A percentile compares a stretch with the other conserved stretches of the same genome.
Conservation (phyloP, 108 stramenopile genomes). For the Discostella pseudostelligera region DNA sequence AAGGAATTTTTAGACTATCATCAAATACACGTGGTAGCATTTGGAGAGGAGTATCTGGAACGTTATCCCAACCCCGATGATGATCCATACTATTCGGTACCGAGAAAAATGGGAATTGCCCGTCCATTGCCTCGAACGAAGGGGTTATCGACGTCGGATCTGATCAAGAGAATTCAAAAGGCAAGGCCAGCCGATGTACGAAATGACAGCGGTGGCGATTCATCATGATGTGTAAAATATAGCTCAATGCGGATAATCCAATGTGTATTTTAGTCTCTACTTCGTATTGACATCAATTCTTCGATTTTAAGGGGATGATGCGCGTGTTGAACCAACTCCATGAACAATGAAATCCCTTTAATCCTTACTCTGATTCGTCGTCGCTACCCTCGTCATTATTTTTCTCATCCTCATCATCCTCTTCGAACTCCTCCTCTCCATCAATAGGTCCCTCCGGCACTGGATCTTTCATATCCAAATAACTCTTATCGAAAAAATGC, state of each 20-base stretch:
- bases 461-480: slow-evolving; percentile 94
- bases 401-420: slow-evolving; percentile 47
- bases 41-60: slow-evolving; percentile 86
- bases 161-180: slow-evolving; percentile 80
- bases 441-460: slow-evolving; percentile 87
- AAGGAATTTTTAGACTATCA: slow-evolving; percentile 84
- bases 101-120: slow-evolving; percentile 82
- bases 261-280: background rate
- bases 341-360: slow-evolving; percentile 5
- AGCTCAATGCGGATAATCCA: background rate
- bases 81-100: slow-evolving; percentile 82
- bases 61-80: slow-evolving; percentile 84
- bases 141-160: slow-evolving; percentile 79
- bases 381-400: slow-evolving; percentile 30
- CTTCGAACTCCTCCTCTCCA: slow-evolving; percentile 54
- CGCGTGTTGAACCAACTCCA: background rate
- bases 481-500: slow-evolving; percentile 95
- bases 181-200: slow-evolving; percentile 67
- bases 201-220: slow-evolving; percentile 43
- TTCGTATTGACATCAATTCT: too few relatives aligned
- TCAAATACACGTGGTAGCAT: slow-evolving; percentile 90
- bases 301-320: too few relatives aligned
- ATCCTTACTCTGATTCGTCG: slow-evolving; percentile 38
- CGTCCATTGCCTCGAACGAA: slow-evolving; percentile 72
- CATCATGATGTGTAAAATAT: slow-evolving; percentile 5